Percentiles rank a stretch among this genome's conserved stretches.
Evolutionary conservation across 495 filamentous ascomycete species (phyloP).

Genomic region (Daldinia decipiens): DNA sequence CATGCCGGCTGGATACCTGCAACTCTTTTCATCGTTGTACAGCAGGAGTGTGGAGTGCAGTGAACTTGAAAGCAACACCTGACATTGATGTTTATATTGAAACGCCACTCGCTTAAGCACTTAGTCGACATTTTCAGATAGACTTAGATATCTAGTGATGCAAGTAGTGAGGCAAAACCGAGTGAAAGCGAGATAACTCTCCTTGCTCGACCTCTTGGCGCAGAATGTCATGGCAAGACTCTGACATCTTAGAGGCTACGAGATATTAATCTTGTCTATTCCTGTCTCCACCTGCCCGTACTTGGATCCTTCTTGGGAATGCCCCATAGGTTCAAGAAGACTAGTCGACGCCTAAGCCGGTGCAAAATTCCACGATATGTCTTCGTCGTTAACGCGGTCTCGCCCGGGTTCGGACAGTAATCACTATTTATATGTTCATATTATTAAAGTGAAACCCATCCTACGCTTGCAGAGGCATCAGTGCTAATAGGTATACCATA

Average conservation of each 20-base stretch:
- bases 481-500: background rate
- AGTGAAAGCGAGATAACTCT: slow-evolving; percentile 46
- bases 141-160: slow-evolving; percentile 36
- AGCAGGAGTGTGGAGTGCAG: slow-evolving; percentile 52
- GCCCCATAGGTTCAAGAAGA: slow-evolving; percentile 23
- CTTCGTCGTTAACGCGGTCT: slow-evolving; percentile 7
- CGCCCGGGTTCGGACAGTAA: slow-evolving; percentile 6
- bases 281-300: slow-evolving; percentile 38
- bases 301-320: slow-evolving; percentile 26
- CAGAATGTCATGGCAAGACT: slow-evolving; percentile 35
- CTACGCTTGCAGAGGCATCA: slow-evolving; percentile 25
- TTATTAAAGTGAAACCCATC: slow-evolving; percentile 13
- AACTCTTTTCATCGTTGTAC: slow-evolving; percentile 43
- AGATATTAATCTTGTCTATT: slow-evolving; percentile 46
- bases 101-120: slow-evolving; percentile 51
- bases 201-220: slow-evolving; percentile 37
- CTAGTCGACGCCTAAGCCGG: slow-evolving; percentile 28
- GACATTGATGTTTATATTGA: slow-evolving; percentile 48
- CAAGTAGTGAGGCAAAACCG: slow-evolving; percentile 45
- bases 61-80: slow-evolving; percentile 43
- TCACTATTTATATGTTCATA: slow-evolving; percentile 33
- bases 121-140: slow-evolving; percentile 42
- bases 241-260: slow-evolving; percentile 33
- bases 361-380: background rate
- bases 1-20: slow-evolving; percentile 42